Evolutionary conservation across 768 basidiomycete species (phyloP), one percentile per base, ranked within the genome.

Genomic region (Leccinum olivaceopallidum): DNA sequence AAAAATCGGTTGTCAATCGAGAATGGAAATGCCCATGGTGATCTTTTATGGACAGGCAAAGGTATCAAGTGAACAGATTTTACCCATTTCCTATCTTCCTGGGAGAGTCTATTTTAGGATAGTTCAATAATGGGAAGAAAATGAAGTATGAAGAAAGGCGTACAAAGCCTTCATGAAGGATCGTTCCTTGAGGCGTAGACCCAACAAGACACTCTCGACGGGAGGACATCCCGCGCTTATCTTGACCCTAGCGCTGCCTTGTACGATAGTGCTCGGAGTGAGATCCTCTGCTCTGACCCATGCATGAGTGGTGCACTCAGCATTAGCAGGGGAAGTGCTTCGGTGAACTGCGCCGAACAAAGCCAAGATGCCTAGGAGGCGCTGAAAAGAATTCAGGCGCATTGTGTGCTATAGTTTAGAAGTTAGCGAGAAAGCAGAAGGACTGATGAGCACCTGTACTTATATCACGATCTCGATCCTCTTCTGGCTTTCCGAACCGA

Each of bases 201-300:
- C 59, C 42, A 69, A 30, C 18, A 28, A 55, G 34, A 59, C 51
- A 6, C 13, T 22, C 6, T 62, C 49, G 37, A 65, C 8, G 5
- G 32, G 28, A 24, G 66, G 66, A 34, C 60, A 65, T 39, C 16
- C 66, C 0, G 60, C 57, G 22, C 60, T 65, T 60, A 67, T 56
- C 55, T 60, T 65, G 26, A 67, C 49, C 39, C 66, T 59, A 4
- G 59, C 52, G n/a, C 60, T 63, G 2, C 67, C 67, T 2, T 36
- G 53, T 16, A 68, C 14, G 22, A 68, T 37, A 12, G 57, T 26
- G 1, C 44, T 54, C 9, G 67, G 67, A 30, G 42, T 36, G 39
- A 67, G 66, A 39, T 68, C 66, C 6, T 67, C 60, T 26, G 63
- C 66, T 57, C 63, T 62, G n/a, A 68, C 66, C 66, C 60, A 67